Percentiles rank a stretch among this genome's conserved stretches.
These are phyloP conservation scores for Coemansia sp. DNA, from an alignment of 192 early-diverging fungal genomes.

Conservation along the genomic window DNA sequence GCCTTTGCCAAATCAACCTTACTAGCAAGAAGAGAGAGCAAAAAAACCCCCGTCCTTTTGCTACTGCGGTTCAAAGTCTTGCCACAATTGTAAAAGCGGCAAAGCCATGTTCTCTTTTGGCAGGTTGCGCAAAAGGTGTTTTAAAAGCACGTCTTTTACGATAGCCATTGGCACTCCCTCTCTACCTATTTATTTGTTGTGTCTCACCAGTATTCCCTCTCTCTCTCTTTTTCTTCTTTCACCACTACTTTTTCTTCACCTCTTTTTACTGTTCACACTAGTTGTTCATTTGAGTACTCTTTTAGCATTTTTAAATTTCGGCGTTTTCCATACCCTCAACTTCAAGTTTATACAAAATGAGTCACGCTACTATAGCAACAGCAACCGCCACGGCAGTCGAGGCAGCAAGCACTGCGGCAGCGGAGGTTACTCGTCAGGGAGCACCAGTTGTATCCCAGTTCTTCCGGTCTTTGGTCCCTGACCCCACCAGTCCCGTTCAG, in stretches of 20 bases:
- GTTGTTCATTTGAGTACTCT: background rate
- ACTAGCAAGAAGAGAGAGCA: no score
- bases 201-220: background rate
- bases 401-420: conserved; percentile 2
- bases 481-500: conserved; percentile 26
- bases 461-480: conserved; percentile 21
- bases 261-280: background rate
- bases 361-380: conserved; percentile 5
- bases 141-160: background rate
- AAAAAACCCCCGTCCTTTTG: background rate
- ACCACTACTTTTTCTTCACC: background rate
- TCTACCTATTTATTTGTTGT: background rate
- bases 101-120: background rate
- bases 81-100: background rate
- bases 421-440: background rate
- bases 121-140: background rate
- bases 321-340: background rate
- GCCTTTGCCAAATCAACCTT: no score
- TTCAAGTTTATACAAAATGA: background rate
- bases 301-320: background rate
- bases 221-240: background rate
- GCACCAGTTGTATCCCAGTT: conserved; percentile 1
- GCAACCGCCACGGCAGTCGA: conserved; percentile 1
- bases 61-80: background rate
- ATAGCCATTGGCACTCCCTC: background rate